Conservation (phyloP, 257 asterid genomes). For the Echites panduratus region DNA sequence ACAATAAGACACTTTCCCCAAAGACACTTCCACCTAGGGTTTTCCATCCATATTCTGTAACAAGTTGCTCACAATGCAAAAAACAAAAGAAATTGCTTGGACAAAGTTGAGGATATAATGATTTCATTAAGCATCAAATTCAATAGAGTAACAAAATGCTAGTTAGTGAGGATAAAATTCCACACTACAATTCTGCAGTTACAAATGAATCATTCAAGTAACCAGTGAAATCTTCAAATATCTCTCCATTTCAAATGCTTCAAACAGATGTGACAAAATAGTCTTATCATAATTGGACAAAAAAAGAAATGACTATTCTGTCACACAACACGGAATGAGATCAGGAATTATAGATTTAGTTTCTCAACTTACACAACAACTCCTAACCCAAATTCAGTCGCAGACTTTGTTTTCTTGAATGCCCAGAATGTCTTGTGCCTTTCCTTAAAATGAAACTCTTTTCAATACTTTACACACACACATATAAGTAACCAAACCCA, state of each 20-base stretch:
- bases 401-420: no score
- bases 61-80: not conserved
- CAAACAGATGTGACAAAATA: not conserved
- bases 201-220: not conserved
- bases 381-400: no score
- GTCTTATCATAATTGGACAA: not conserved
- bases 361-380: not conserved
- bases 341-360: not conserved
- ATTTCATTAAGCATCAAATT: not conserved
- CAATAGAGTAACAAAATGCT: not conserved
- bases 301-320: not conserved
- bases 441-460: no score
- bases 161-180: not conserved
- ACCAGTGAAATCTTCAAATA: not conserved
- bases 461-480: no score
- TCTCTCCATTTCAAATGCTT: not conserved
- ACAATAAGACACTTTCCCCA: not conserved
- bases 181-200: no score
- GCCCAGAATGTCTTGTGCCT: no score
- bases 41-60: not conserved
- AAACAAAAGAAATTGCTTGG: not conserved
- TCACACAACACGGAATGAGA: not conserved
- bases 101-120: not conserved
- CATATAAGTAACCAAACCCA: no score
- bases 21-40: conserved; percentile 5